Base-by-base conservation (phyloP, 495 filamentous ascomycete species). In the Xylaria telfairii region DNA sequence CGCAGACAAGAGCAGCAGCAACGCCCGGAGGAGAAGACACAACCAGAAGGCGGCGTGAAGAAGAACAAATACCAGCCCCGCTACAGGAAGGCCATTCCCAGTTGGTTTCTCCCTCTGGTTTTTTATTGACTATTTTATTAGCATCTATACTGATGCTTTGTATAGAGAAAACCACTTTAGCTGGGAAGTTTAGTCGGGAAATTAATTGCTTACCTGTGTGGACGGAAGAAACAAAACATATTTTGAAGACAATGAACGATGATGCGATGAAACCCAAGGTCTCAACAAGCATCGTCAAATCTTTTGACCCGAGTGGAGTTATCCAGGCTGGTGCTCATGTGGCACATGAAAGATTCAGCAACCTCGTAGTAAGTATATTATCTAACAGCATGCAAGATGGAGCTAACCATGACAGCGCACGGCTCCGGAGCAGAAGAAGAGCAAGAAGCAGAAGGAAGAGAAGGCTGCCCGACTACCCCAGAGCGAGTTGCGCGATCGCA, bases 391-490 rank as follows among this genome's bases (percentile, higher is more conserved):
- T 41, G 28, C 39, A 69, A 21, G 60, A 69, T 62, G 75, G 30
- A 60, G 47, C 79, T 82, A 70, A 83, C 72, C 65, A 26, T 47
- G 5, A 5, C 28, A 75, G 66, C 62, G 73, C 67, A 87, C 77
- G 65, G 77, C 44, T 70, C 79, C 77, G 53, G 80, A 80, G 47
- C 75, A 65, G 65, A 84, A 81, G 79, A 85, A 80, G 69, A 85
- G 80, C 80, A 82, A 80, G 70, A 83, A 88, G 68, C 83, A 82
- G 74, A 90, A 90, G 78, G 88, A 92, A 63, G 91, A 92, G 83
- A 97, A 97, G 82, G 89, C 91, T 6, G 92, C 92, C 3, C 93
- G 96, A 78, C 93, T 98, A 83, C 90, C 93, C 8, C 88, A 92
- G 77, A 91, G 92, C 83, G 91, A 94, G 77, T 89, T 99, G 46